These are phyloP conservation scores for Baeospora myosura DNA, from an alignment of 1,284 basidiomycete genomes.

Conservation along the genomic window DNA sequence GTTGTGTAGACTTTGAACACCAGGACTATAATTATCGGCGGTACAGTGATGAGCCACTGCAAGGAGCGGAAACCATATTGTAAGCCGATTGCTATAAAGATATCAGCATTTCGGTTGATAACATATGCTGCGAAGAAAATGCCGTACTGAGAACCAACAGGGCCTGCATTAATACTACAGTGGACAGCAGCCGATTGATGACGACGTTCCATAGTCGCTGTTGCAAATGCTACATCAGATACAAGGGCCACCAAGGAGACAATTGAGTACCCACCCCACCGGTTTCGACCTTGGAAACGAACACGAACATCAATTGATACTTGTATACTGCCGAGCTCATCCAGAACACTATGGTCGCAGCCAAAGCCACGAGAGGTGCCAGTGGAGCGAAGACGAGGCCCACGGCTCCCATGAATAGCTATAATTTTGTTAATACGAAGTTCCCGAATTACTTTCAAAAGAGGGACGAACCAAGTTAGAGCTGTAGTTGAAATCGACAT, in stretches of 20 bases:
- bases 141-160: constrained; percentile 81
- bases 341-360: constrained; percentile 79
- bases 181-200: constrained; percentile 76
- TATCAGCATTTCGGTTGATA: constrained; percentile 5
- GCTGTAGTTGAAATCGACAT: constrained; percentile 25
- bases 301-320: constrained; percentile 93
- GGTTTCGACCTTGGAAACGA: constrained; percentile 79
- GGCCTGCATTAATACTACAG: constrained; percentile 74
- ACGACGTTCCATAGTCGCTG: constrained; percentile 90
- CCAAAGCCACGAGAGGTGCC: constrained; percentile 79
- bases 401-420: constrained; percentile 84
- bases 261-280: constrained; percentile 65
- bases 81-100: constrained; percentile 68
- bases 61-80: constrained; percentile 70
- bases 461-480: constrained; percentile 49
- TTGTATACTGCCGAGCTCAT: constrained; percentile 78
- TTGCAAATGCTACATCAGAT: constrained; percentile 3
- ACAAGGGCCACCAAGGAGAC: background rate
- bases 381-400: constrained; percentile 88
- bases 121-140: background rate
- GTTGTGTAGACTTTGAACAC: constrained; percentile 80
- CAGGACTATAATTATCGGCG: constrained; percentile 71
- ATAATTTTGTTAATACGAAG: constrained; percentile 8
- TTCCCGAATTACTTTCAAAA: constrained; percentile 12
- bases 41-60: constrained; percentile 66